These are phyloP conservation scores for Mycena galericulata DNA, from an alignment of 768 basidiomycete species.

Conservation along the genomic window DNA sequence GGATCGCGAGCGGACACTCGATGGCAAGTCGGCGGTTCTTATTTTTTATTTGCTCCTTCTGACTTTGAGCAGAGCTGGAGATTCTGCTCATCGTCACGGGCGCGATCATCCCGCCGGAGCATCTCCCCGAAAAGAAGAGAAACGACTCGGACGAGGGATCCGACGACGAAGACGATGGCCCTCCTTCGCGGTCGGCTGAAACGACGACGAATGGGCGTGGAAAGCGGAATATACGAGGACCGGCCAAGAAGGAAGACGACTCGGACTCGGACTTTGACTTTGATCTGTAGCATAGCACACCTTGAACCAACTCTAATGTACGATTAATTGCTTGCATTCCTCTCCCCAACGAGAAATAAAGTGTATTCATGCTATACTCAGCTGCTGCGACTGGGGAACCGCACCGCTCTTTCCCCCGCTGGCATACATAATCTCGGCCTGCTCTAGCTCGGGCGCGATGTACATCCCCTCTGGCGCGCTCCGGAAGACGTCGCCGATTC, in stretches of 20 bases:
- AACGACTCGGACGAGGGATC: conserved; percentile 39
- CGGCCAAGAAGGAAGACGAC: conserved; percentile 55
- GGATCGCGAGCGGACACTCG: conserved; percentile 77
- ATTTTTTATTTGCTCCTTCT: conserved; percentile 9
- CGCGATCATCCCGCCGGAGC: conserved; percentile 71
- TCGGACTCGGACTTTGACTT: conserved; percentile 87
- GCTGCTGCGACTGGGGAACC: conserved; percentile 6
- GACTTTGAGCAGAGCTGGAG: conserved; percentile 70
- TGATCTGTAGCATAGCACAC: conserved; percentile 58
- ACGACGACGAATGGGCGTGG: conserved; percentile 66
- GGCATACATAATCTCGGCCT: conserved; percentile 75
- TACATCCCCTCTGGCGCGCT: conserved; percentile 61
- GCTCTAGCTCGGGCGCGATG: conserved; percentile 64
- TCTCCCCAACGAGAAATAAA: neutral
- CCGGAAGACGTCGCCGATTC: conserved; percentile 65
- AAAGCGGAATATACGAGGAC: conserved; percentile 67
- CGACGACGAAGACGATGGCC: conserved; percentile 54
- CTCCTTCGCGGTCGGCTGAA: conserved; percentile 65
- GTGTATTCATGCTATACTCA: conserved; percentile 30
- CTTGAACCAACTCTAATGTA: conserved; percentile 9
- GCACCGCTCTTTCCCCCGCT: conserved; percentile 71
- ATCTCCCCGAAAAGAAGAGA: conserved; percentile 43
- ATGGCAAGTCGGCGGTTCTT: conserved; percentile 67
- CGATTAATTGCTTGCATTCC: conserved; percentile 13
- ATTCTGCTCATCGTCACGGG: conserved; percentile 73